Evolutionary conservation across 352 stramenopile species (phyloP), one percentile per base, ranked within the genome.

Genomic region (Pythium utonaiense): DNA sequence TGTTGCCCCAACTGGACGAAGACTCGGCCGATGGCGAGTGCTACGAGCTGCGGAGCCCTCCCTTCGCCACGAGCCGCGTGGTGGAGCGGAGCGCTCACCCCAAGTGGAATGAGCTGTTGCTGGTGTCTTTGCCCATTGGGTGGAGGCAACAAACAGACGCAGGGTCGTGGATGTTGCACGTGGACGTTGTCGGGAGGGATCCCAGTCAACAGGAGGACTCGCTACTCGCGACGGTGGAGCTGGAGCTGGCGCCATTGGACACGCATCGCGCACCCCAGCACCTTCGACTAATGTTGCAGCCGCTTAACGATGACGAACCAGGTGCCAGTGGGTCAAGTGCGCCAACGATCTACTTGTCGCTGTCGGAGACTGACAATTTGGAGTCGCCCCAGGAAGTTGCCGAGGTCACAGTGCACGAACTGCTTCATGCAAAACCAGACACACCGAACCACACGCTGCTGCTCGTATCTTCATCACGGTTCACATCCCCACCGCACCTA

Each of bases 31-130:
- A 60, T 14, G 40, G 40, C 40, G 40, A 47, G 3, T 60, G 75
- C 21, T 91, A 89, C 62, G 66, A 76, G 6, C 66, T 74, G 36
- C 61, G 41, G 14, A 84, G 71, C 58, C 86, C 77, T n/a, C 77
- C 81, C 24, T 93, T 90, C 52, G 71, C 78, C 2, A 75, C 73
- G 7, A 91, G 75, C 7, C 80, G 84, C 41, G 75, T 92, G 40
- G 67, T 78, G 33, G 75, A 85, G 57, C 51, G 62, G 30, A 71
- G 57, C 25, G 38, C 44, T 14, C 58, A 62, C 6, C 72, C 74
- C 10, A 51, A 62, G 16, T 93, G 80, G 80, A 93, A 91, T 55
- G 84, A 93, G 53, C 21, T 91, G 52, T 64, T 93, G 6, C 68
- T 77, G 2, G 62, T 89, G 9, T 30, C 80, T n/a, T 50, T 91